Base-by-base conservation (phyloP, 108 stramenopile species). In the Cyclotella atomus region DNA sequence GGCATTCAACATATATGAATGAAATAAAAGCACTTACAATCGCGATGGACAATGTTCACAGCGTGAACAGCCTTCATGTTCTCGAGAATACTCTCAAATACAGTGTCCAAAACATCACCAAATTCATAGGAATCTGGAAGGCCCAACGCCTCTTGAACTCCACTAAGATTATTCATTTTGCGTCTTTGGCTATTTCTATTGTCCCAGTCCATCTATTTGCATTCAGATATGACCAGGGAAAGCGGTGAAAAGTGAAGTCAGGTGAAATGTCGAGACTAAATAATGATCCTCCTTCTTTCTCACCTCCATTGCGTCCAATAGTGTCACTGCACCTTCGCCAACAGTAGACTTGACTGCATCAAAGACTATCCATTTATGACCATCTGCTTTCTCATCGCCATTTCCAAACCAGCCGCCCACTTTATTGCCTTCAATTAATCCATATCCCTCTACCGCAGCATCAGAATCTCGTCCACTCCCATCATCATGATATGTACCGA, bases 321-420 rank as follows among this genome's bases (percentile, higher is more conserved):
- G 65, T 6, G 87, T 73, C 27, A 65, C 52, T 5, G 88, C 70
- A 54, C 65, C 38, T 10, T 54, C 68, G 7, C 9, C 52, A 34
- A 41, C 55, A 9, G 27, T 10, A 44, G 59, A 35, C 15, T 61
- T 65, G 1, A 88, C 75, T 8, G 71, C 41, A 57, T 85, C 85
- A 80, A 93, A 87, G 21, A 89, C 59, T 85, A 93, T 83, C 89
- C 92, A 90, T 56, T 85, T 71, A 34, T 73, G 59, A 20, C 77
- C 67, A 23, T 24, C 45, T 16, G 3, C 24, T 20, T 53, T 68
- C 23, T 27, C 36, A 24, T 55, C 63, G 44, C 47, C 36, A n/a
- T 17, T 68, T 24, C 23, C 24, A 21, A 32, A 29, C 15, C 38
- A 20, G 16, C 59, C 53, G 43, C 52, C 53, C 6, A n/a, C 36